Base-by-base conservation (phyloP, 345 rosid genomes). In the Gossypium herbaceum region DNA sequence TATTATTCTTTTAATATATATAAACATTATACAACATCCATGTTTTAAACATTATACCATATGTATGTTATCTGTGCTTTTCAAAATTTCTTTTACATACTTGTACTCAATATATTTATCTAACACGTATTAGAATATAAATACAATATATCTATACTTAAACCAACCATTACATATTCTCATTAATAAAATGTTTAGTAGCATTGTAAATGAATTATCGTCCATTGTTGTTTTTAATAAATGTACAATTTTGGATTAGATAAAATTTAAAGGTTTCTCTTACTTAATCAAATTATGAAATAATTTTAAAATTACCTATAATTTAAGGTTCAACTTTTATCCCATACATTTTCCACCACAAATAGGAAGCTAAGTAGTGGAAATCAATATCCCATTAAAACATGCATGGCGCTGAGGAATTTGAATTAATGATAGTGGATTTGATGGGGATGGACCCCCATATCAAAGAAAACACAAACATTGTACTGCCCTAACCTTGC, bases 361-460 rank as follows among this genome's bases (percentile, higher is more conserved):
- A 41, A 43, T 64, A 41, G 15, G 13, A n/a, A 2, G 19, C 3
- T n/a, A 61, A 43, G 19, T 63, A 10, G 2, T 10, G 50, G 50
- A 64, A 39, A 63, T 12, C 24, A 12, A 17, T 63, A 39, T 63
- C 48, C 24, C 11, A 34, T 16, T n/a, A 64, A 41, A 41, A 41
- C 20, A n/a, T 64, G 25, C 68, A 64, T 64, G 50, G 24, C 24
- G 8, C 0, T 41, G 39, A 64, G 44, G 50, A 41, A 41, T 17
- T 41, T n/a, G 68, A 64, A 48, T n/a, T 34, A 34, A 34, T 64
- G 68, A 41, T 64, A 0, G 45, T 45, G 39, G 52, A 67, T 67
- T 45, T 12, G 71, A 45, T 22, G 39, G 55, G 52, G 25, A 20
- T 67, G 71, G 71, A 67, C 55, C 71, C 71, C 34, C 52, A 48